Base-by-base conservation (phyloP, 805 yeast species). In the Ogataea zsoltii region DNA sequence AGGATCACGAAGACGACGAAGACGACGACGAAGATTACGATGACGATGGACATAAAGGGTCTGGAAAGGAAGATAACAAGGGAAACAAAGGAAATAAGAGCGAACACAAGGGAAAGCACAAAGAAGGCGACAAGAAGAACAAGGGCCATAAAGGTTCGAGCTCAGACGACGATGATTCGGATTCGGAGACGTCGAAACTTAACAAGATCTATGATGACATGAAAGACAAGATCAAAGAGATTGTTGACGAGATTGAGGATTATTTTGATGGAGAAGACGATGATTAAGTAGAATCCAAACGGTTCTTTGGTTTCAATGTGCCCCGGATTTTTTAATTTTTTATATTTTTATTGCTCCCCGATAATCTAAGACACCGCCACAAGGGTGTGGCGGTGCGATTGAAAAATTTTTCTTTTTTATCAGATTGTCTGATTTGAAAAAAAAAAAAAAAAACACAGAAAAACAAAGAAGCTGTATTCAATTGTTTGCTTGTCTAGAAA, bases 211-310 rank as follows among this genome's bases (percentile, higher is more conserved):
- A 60, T 28, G 62, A 50, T 9, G 45, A 51, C 10, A 23, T 55
- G 31, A 49, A 48, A 38, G 57, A 53, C 16, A 33, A 58, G 3
- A 46, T 65, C 38, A 66, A 58, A 17, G 57, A 59, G 3, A 32
- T 61, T 2, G 55, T 55, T 12, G 62, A 60, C 3, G 59, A 56
- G 3, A 46, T 62, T 9, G 62, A 61, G 31, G 67, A 62, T 7
- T 42, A 57, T 26, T 33, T 50, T 6, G 58, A 48, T 17, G 40
- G 42, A 23, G 35, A 37, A 6, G 37, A 44, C 16, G 31, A 28
- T 13, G 31, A 28, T 28, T 11, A 13, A 28, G 13, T 33, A 21
- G 6, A 28, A 13, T 13, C 5, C 6, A 21, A 21, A n/a, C n/a
- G n/a, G n/a, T n/a, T n/a, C n/a, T n/a, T n/a, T n/a, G n/a, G n/a